These are phyloP conservation scores for Chaetomium globosum DNA, from an alignment of 2,329 filamentous ascomycete genomes.

Conservation along the genomic window DNA sequence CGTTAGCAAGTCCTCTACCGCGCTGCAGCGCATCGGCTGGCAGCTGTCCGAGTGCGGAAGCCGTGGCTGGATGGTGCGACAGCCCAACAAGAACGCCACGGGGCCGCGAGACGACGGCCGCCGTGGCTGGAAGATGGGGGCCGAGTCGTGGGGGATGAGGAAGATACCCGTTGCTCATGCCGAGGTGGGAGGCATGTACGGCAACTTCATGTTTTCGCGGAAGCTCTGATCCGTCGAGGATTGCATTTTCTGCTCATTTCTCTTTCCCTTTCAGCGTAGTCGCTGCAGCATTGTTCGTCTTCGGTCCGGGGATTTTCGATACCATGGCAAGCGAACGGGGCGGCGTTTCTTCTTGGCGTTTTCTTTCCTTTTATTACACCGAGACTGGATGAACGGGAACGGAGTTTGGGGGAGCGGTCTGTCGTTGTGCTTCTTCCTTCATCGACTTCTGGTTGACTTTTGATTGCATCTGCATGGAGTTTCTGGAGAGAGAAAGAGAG, in stretches of 20 bases:
- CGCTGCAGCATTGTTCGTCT: conserved; percentile 13
- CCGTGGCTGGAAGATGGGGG: conserved; percentile 80
- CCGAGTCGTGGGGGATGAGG: conserved; percentile 80
- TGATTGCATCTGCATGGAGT: conserved; percentile 4
- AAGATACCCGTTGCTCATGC: conserved; percentile 90
- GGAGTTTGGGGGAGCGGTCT: background rate
- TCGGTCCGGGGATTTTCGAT: conserved; percentile 22
- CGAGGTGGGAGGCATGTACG: conserved; percentile 93
- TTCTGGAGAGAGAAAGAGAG: background rate
- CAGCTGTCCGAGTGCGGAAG: conserved; percentile 68
- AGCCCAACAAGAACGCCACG: conserved; percentile 32
- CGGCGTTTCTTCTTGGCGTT: conserved; percentile 17
- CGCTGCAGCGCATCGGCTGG: conserved; percentile 68
- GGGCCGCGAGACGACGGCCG: conserved; percentile 56
- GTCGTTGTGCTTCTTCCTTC: background rate
- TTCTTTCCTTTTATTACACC: background rate
- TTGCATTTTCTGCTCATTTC: conserved; percentile 15
- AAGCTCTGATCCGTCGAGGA: conserved; percentile 48
- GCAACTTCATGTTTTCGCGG: conserved; percentile 67
- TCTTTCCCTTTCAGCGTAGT: conserved; percentile 20
- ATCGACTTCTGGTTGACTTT: background rate
- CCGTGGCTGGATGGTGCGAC: conserved; percentile 65
- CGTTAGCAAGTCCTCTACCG: conserved; percentile 64
- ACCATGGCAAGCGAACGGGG: conserved; percentile 26
- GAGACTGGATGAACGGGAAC: background rate